These are phyloP conservation scores for Discostella stelligeroides DNA, from an alignment of 108 stramenopile species.

Conservation along the genomic window DNA sequence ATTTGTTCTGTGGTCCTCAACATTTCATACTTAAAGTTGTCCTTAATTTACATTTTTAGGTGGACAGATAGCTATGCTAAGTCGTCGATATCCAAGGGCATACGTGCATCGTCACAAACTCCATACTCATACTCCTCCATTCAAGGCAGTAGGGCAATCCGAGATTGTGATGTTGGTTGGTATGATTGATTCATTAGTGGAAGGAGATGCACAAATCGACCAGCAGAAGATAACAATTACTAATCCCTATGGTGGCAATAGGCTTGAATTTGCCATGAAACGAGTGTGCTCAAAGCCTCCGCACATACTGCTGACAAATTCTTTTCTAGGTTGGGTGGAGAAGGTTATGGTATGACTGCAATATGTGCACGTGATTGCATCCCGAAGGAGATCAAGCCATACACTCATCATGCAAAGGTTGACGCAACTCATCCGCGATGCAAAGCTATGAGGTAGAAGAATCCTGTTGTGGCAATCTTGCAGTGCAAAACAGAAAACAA, in stretches of 20 bases:
- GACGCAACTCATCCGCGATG: background rate
- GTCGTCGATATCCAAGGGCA: conserved; percentile 3
- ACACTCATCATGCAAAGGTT: too few relatives aligned
- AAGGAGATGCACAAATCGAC: background rate
- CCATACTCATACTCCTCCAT: background rate
- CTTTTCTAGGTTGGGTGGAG: too few relatives aligned
- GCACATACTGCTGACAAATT: too few relatives aligned
- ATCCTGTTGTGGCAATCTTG: conserved; percentile 20
- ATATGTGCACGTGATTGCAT: too few relatives aligned
- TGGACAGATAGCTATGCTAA: conserved; percentile 11
- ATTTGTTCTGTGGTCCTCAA: background rate
- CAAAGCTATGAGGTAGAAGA: background rate
- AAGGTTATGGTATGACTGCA: too few relatives aligned
- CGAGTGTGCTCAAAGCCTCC: too few relatives aligned
- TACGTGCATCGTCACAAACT: conserved; percentile 15
- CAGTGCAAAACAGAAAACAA: background rate
- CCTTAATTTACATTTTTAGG: background rate
- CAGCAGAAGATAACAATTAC: background rate
- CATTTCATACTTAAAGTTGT: background rate
- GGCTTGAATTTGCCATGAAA: too few relatives aligned
- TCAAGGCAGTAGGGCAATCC: background rate
- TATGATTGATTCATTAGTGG: background rate
- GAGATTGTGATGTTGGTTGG: background rate
- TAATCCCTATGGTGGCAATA: too few relatives aligned
- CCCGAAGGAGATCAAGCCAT: too few relatives aligned